Evolutionary conservation across 371 early-diverging fungal genomes (phyloP), one percentile per base, ranked within the genome.

Genomic region (Rhizopus arrhizus): DNA sequence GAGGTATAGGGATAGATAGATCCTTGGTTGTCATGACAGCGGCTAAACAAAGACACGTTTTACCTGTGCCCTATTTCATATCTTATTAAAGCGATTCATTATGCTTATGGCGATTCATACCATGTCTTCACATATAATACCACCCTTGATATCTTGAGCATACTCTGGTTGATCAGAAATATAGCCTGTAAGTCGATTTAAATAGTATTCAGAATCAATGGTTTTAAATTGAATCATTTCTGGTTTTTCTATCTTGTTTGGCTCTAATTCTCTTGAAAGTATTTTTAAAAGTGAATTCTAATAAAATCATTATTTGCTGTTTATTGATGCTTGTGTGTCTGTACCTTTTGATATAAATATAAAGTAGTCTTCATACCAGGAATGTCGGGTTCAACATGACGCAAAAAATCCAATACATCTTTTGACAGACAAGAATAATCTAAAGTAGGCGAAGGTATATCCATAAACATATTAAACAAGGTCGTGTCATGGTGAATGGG

Each of bases 91-190:
- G 22, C 22, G 22, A 22, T 22, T 22, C 22, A 22, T 22, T 22
- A 22, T 22, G 22, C 5, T 38, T 50, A 31, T 52, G 11, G 22
- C 33, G 35, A 4, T 11, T 42, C 50, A 56, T 76, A 76, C 89
- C 89, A 92, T 92, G 40, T 89, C 88, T 66, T 91, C 92, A 68
- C 89, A 89, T 32, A 90, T 83, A 57, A 92, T 86, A 0, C 92
- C 92, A 10, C 89, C 90, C 2, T 71, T 70, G 0, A 72, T 68
- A 57, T 84, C 84, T 34, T 68, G 69, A 56, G 80, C 77, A 56
- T 56, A 63, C 8, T 64, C 59, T 0, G 68, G 65, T 13, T 63
- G 65, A 16, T 46, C 46, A 36, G 63, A 68, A 15, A 58, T 50
- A 13, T 57, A 58, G 34, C 58, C 61, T 3, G 49, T 64, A 11